These are phyloP conservation scores for Syzygium grande DNA, from an alignment of 345 rosid genomes.

Conservation along the genomic window DNA sequence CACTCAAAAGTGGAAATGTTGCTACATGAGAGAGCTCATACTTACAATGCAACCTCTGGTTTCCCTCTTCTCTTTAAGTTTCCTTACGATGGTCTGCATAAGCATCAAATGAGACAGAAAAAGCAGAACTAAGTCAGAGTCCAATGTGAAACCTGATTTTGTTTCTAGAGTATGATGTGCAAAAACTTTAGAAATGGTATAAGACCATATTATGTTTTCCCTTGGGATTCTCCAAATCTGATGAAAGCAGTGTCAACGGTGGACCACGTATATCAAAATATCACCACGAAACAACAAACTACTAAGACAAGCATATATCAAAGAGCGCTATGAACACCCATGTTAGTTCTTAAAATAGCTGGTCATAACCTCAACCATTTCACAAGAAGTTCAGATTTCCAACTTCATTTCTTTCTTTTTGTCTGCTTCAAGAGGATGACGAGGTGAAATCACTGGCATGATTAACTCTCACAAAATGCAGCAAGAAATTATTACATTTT, in stretches of 20 bases:
- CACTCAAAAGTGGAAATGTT: not conserved
- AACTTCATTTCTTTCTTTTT: not conserved
- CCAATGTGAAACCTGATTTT: not conserved
- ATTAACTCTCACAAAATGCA: not conserved
- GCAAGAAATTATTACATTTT: not conserved
- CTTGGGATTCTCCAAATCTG: not conserved
- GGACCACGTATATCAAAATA: not conserved
- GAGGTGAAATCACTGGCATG: not conserved
- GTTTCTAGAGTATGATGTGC: not conserved
- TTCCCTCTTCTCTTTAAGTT: slow-evolving; percentile 63
- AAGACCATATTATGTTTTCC: not conserved
- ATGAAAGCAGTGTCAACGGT: not conserved
- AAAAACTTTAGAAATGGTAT: not conserved
- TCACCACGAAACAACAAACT: not conserved
- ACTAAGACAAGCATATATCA: not conserved
- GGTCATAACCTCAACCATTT: not conserved
- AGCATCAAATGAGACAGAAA: slow-evolving; percentile 1
- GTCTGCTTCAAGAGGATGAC: not conserved
- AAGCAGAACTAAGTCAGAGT: not conserved
- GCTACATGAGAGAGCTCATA: not conserved
- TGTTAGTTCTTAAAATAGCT: not conserved
- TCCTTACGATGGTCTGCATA: slow-evolving; percentile 62
- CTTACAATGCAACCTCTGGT: slow-evolving; percentile 83
- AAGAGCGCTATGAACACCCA: not conserved
- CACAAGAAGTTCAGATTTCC: not conserved